Evolutionary conservation across 2,329 filamentous ascomycete genomes (phyloP).

Genomic region (Thermochaetoides dissita): DNA sequence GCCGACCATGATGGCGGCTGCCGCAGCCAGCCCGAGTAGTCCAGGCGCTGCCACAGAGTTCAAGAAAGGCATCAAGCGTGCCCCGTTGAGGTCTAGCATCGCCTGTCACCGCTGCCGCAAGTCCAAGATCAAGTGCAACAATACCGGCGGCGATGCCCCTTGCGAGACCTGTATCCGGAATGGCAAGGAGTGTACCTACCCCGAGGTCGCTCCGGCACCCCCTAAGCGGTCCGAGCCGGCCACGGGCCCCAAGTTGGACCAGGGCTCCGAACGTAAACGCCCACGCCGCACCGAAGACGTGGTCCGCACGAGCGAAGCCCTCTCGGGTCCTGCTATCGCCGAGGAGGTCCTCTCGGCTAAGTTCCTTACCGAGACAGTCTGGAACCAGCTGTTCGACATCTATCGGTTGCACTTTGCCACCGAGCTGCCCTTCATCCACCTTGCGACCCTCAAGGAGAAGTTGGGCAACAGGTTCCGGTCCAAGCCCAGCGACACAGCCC

Average conservation of each 20-base stretch:
- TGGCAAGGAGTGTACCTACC: conserved; percentile 60
- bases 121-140: conserved; percentile 81
- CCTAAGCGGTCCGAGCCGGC: conserved; percentile 30
- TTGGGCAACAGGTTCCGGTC: conserved; percentile 29
- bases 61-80: conserved; percentile 27
- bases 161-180: conserved; percentile 64
- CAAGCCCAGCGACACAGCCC: conserved; percentile 23
- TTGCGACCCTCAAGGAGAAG: conserved; percentile 45
- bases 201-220: conserved; percentile 31
- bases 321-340: conserved; percentile 24
- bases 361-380: conserved; percentile 49
- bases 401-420: conserved; percentile 59
- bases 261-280: conserved; percentile 36
- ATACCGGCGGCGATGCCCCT: conserved; percentile 54
- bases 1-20: conserved; percentile 19
- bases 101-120: conserved; percentile 62
- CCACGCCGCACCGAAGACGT: conserved; percentile 30
- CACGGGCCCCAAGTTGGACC: conserved; percentile 25
- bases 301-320: conserved; percentile 25
- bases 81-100: conserved; percentile 61
- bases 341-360: conserved; percentile 49
- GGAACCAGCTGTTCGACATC: conserved; percentile 55
- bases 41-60: conserved; percentile 19
- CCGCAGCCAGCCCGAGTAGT: conserved; percentile 16
- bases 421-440: conserved; percentile 58